Evolutionary conservation across 2,329 filamentous ascomycete genomes (phyloP).

Genomic region (Ascosphaera apis): DNA sequence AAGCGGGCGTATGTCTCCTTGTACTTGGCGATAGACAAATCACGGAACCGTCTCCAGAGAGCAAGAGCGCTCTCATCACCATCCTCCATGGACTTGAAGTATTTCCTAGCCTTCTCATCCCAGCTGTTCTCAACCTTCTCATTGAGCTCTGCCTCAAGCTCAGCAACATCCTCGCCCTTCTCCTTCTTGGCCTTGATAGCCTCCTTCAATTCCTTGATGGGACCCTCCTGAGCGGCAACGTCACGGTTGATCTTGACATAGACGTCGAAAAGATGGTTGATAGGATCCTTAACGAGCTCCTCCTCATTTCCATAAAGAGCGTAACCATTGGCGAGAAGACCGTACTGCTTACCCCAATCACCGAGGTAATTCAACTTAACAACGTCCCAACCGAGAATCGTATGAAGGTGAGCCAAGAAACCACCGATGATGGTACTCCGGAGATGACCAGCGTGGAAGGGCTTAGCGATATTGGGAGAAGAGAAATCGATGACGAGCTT

Average conservation of each 20-base stretch:
- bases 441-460: slow-evolving; percentile 42
- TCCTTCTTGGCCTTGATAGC: slow-evolving; percentile 25
- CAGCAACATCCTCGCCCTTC: slow-evolving; percentile 25
- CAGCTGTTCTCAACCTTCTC: slow-evolving; percentile 28
- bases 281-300: slow-evolving; percentile 34
- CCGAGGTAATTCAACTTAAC: slow-evolving; percentile 43
- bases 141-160: slow-evolving; percentile 26
- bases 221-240: slow-evolving; percentile 31
- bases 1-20: slow-evolving; percentile 39
- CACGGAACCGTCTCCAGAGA: slow-evolving; percentile 40
- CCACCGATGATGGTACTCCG: slow-evolving; percentile 45
- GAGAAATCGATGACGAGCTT: slow-evolving; percentile 42
- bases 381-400: slow-evolving; percentile 38
- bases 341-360: slow-evolving; percentile 47
- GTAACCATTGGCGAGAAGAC: slow-evolving; percentile 38
- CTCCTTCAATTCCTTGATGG: slow-evolving; percentile 31
- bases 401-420: slow-evolving; percentile 39
- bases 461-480: slow-evolving; percentile 44
- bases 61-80: slow-evolving; percentile 34
- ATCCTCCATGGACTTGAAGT: slow-evolving; percentile 47
- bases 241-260: slow-evolving; percentile 41
- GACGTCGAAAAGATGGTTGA: slow-evolving; percentile 42
- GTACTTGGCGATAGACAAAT: slow-evolving; percentile 40
- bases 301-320: slow-evolving; percentile 38
- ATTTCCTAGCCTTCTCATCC: slow-evolving; percentile 37